These are phyloP conservation scores for Dryas octopetala DNA, from an alignment of 306 rosid genomes.

Conservation along the genomic window DNA sequence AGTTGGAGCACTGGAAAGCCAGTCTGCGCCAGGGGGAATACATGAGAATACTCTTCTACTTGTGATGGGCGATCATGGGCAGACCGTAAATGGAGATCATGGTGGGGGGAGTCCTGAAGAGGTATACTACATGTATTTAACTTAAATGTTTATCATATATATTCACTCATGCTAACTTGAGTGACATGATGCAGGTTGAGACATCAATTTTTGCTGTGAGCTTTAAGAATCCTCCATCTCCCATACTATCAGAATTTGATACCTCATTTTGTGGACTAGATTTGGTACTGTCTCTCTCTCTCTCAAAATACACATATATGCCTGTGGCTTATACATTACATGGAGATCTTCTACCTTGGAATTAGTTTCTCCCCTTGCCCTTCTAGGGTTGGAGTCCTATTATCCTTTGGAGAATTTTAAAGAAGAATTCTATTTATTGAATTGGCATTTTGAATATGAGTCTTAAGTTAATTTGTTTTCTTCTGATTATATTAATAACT, in stretches of 20 bases:
- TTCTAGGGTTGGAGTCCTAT: neutral
- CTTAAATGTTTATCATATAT: neutral
- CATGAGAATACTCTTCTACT: conserved; percentile 91
- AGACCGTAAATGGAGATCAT: conserved; percentile 95
- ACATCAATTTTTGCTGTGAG: conserved; percentile 86
- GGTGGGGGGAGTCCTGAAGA: conserved; percentile 99
- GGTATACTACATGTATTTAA: conserved; percentile 39
- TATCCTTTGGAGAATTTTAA: neutral
- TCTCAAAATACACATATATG: conserved; percentile 10
- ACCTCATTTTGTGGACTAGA: conserved; percentile 54
- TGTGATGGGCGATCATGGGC: conserved; percentile 99
- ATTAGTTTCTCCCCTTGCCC: conserved; percentile 5
- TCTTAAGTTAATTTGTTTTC: conserved; percentile 11
- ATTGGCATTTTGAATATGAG: neutral
- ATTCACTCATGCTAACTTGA: conserved; percentile 27
- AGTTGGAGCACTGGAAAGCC: conserved; percentile 64
- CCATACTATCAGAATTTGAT: conserved; percentile 49
- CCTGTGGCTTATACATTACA: conserved; percentile 12
- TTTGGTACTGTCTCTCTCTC: conserved; percentile 55
- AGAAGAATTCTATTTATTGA: neutral
- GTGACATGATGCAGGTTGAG: conserved; percentile 64
- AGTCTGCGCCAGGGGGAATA: conserved; percentile 74
- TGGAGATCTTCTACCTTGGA: neutral
- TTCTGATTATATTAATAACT: conserved; percentile 19
- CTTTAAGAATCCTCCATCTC: conserved; percentile 57